phyloP scores from a whole-genome alignment of 495 filamentous ascomycete species.

The Penicillium simplicissimum region DNA sequence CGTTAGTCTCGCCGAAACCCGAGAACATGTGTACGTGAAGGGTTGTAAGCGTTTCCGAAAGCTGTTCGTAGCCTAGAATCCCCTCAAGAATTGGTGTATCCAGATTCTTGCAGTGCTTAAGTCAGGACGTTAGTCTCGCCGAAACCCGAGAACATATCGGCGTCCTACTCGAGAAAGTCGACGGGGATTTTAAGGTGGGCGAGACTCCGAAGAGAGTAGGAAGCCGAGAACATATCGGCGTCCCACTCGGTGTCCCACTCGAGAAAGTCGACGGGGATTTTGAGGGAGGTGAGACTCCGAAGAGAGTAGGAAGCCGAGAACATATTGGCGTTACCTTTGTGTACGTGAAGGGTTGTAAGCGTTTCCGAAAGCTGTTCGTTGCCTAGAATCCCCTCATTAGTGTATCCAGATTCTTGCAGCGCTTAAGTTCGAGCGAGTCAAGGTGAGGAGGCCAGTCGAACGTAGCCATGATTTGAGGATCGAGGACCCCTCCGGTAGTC shows the following conservation, averaged over 20 bases:
- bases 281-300: not conserved
- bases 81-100: too few species aligned
- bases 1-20: too few species aligned
- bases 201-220: not conserved
- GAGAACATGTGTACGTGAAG: too few species aligned
- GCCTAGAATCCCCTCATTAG: not conserved
- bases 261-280: constrained; percentile 1
- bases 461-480: not conserved
- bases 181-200: not conserved
- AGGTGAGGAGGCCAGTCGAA: constrained; percentile 3
- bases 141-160: too few species aligned
- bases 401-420: not conserved
- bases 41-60: too few species aligned
- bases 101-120: too few species aligned
- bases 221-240: too few species aligned
- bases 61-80: too few species aligned
- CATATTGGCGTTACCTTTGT: not conserved
- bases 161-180: too few species aligned
- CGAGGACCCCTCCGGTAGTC: not conserved
- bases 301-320: not conserved
- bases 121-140: too few species aligned
- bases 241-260: too few species aligned
- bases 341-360: not conserved
- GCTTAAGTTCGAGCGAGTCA: not conserved
- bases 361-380: not conserved